Base-by-base conservation (phyloP, 768 basidiomycete species). In the Collybiopsis luxurians region DNA sequence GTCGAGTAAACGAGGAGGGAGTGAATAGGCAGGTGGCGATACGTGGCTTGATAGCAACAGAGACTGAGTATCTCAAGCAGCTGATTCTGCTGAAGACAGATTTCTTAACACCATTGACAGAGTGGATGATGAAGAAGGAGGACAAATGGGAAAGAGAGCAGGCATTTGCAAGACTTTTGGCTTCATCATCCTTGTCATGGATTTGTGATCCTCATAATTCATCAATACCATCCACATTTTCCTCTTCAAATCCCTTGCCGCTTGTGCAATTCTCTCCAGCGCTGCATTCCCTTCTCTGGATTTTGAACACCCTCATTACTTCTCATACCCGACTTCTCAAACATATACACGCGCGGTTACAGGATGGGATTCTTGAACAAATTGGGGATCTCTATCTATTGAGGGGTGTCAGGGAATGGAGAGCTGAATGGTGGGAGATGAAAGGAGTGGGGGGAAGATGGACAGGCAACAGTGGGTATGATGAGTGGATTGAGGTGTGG, bases 361-460 rank as follows among this genome's bases (percentile, higher is more conserved):
- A 95, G 59, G 82, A 81, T 0, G 88, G 90, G 0, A 81, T 97
- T 53, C 90, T 98, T 38, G 80, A 85, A 59, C 80, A 82, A 38
- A 90, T 97, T 26, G 95, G 95, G 0, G 93, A 96, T 64, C 83
- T 97, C 49, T 92, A 96, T 67, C 76, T 96, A 36, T 83, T 87
- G 26, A 87, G 90, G 6, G 95, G 93, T 0, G 83, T 89, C 3
- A 89, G 94, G 64, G 97, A 97, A 75, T 81, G 91, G 44, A 75
- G 36, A 21, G 34, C 50, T 2, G 50, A 26, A 1, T 51, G 36
- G 50, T 31, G 50, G 31, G 19, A 49, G 36, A 34, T 31, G 21
- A 39, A 23, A 51, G 50, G 31, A 17, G 24, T 19, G 12, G 36
- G 36, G 34, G 31, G 36, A 15, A 34, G 31, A 2, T 51, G 31